Evolutionary conservation across 805 yeast genomes (phyloP), one percentile per base, ranked within the genome.

Genomic region (Cyberlindnera saturnus): DNA sequence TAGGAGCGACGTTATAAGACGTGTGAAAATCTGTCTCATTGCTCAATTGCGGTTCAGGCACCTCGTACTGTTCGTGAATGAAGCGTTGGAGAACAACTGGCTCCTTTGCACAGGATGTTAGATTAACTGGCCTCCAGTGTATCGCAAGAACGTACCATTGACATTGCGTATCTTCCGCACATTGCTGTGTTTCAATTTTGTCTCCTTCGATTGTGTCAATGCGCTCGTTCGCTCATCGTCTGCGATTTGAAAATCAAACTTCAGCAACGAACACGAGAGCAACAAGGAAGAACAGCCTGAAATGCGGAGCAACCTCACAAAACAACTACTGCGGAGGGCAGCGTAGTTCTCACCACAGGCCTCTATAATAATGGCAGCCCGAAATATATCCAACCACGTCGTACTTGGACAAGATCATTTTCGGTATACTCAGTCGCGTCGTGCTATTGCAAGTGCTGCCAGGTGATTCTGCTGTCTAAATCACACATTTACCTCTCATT

Each of bases 131-230:
- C n/a, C n/a, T n/a, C n/a, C n/a, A n/a, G n/a, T n/a, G n/a, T n/a
- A n/a, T n/a, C n/a, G n/a, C n/a, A n/a, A n/a, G n/a, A 20, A 60
- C 73, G 11, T 56, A 67, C 77, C 41, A 70, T 58, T 15, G 72
- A 67, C 52, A 76, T 55, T 2, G 83, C 74, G 51, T 70, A 80
- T 39, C 86, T 58, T 16, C 86, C 86, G 61, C 86, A 80, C 86
- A 80, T 79, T 10, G 18, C 43, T 15, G 11, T 11, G 7, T 14
- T 14, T 30, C 14, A 5, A 30, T 30, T 4, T 3, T 14, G 23
- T 30, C 11, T 2, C 32, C 15, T 30, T 14, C 14, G 32, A 30
- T 14, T 30, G 14, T 30, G 15, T 30, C 32, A 13, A 3, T 6
- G 32, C 5, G 23, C 5, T 7, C 2, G 8, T 4, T 6, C 8